Evolutionary conservation across 192 early-diverging fungal species (phyloP).

Genomic region (Coemansia sp.): DNA sequence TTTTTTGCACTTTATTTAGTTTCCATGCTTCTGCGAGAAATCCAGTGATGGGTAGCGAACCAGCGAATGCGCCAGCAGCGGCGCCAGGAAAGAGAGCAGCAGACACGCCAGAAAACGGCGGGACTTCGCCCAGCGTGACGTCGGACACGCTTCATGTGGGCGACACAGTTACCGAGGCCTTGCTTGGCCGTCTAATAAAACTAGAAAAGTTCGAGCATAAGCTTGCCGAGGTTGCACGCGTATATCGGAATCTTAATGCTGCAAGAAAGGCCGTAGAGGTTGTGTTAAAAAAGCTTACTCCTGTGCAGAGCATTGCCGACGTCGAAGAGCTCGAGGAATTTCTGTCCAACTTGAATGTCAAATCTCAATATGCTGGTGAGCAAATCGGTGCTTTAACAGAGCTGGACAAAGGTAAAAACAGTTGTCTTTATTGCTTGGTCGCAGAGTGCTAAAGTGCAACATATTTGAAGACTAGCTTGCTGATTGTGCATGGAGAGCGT

Average conservation of each 20-base stretch:
- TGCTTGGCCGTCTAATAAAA: conserved; percentile 28
- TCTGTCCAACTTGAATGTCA: conserved; percentile 43
- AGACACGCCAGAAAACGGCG: not conserved
- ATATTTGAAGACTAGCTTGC: no score
- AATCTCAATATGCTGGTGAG: conserved; percentile 48
- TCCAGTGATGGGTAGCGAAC: no score
- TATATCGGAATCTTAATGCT: conserved; percentile 48
- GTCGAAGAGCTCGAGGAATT: conserved; percentile 53
- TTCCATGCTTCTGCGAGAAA: no score
- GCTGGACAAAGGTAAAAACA: conserved; percentile 27
- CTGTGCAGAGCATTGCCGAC: conserved; percentile 52
- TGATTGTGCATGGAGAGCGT: no score
- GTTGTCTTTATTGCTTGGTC: not conserved
- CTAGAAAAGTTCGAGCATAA: conserved; percentile 56
- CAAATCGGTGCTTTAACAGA: conserved; percentile 52
- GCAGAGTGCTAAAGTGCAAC: no score
- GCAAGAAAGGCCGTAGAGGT: conserved; percentile 48
- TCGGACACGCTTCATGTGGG: conserved; percentile 28
- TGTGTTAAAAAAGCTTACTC: conserved; percentile 43
- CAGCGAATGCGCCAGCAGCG: not conserved
- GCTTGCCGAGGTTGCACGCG: conserved; percentile 46
- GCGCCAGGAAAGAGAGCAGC: not conserved
- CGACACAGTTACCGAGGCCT: conserved; percentile 26
- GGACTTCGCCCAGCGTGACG: conserved; percentile 4
- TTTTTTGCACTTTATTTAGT: no score